A percentile compares a stretch with the other conserved stretches of the same genome.
Conservation (phyloP, 2,329 filamentous ascomycete species). For the Sodiomyces alkalinus region DNA sequence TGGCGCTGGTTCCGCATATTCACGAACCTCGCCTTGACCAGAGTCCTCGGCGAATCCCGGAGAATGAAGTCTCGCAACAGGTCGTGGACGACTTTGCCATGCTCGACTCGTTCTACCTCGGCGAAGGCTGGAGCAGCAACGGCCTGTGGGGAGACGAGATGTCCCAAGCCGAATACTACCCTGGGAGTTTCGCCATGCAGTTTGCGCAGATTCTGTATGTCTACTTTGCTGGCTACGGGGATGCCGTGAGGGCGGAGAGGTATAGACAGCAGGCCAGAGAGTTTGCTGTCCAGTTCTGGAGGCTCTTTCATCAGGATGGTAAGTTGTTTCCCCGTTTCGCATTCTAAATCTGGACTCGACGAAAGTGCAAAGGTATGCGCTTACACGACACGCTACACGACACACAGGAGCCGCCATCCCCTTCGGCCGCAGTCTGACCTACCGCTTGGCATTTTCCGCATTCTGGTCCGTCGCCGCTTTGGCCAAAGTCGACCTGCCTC, state of each 20-base stretch:
- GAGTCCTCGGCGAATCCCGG: constrained; percentile 16
- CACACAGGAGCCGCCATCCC: constrained; percentile 27
- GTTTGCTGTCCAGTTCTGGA: constrained; percentile 22
- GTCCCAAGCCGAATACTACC: constrained; percentile 29
- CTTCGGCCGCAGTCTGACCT: constrained; percentile 28
- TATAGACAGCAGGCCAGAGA: constrained; percentile 19
- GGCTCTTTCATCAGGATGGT: constrained; percentile 25
- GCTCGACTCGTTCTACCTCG: constrained; percentile 23
- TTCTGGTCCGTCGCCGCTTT: constrained; percentile 26
- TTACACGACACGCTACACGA: too few relatives aligned
- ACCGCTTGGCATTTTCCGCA: constrained; percentile 26
- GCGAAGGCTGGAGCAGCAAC: constrained; percentile 25
- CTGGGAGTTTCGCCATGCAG: constrained; percentile 29
- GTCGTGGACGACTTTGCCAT: constrained; percentile 16
- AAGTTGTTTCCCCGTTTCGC: neutral
- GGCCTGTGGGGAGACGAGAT: constrained; percentile 19
- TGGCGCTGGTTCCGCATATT: constrained; percentile 30
- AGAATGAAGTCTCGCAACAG: neutral
- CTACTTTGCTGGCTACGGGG: constrained; percentile 23
- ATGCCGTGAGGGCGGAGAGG: constrained; percentile 16
- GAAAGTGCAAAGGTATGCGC: too few relatives aligned
- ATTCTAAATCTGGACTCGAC: too few relatives aligned
- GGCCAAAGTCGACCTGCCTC: constrained; percentile 18
- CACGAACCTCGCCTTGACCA: constrained; percentile 23
- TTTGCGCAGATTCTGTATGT: constrained; percentile 28